A percentile compares a stretch with the other conserved stretches of the same genome.
phyloP scores from a whole-genome alignment of 2,329 filamentous ascomycete genomes.

The Tolypocladium ophioglossoides region DNA sequence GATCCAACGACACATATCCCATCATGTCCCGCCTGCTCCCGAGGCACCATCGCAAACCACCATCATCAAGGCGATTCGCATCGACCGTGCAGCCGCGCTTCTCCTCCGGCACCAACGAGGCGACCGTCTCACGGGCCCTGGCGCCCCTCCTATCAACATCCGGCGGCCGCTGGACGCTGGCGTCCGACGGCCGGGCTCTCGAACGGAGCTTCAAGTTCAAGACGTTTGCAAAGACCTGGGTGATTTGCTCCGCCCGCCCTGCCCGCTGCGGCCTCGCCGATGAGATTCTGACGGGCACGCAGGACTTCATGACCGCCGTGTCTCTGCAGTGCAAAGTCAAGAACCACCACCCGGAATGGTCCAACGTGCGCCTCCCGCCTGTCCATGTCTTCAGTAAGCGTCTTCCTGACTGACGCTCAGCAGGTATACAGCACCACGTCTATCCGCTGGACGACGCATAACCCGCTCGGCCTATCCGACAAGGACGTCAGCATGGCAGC shows the following conservation, averaged over 20 bases:
- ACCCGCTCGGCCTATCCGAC: conserved; percentile 50
- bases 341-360: conserved; percentile 70
- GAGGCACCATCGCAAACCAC: conserved; percentile 3
- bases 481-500: conserved; percentile 53
- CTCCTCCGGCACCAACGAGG: conserved; percentile 33
- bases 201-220: conserved; percentile 54
- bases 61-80: conserved; percentile 1
- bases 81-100: conserved; percentile 25
- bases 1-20: background rate
- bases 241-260: conserved; percentile 23
- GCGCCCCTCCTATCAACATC: conserved; percentile 29
- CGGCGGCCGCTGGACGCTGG: conserved; percentile 38
- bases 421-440: conserved; percentile 61
- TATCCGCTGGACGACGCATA: conserved; percentile 66
- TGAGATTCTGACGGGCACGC: background rate
- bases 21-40: conserved; percentile 4
- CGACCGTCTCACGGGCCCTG: conserved; percentile 22
- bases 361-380: conserved; percentile 42
- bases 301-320: conserved; percentile 69
- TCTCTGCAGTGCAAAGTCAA: conserved; percentile 55
- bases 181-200: conserved; percentile 39
- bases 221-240: conserved; percentile 56
- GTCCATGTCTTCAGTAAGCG: background rate
- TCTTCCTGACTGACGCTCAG: background rate
- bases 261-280: background rate